These are phyloP conservation scores for Rhododendron vialii DNA, from an alignment of 148 eudicot species.

Conservation along the genomic window DNA sequence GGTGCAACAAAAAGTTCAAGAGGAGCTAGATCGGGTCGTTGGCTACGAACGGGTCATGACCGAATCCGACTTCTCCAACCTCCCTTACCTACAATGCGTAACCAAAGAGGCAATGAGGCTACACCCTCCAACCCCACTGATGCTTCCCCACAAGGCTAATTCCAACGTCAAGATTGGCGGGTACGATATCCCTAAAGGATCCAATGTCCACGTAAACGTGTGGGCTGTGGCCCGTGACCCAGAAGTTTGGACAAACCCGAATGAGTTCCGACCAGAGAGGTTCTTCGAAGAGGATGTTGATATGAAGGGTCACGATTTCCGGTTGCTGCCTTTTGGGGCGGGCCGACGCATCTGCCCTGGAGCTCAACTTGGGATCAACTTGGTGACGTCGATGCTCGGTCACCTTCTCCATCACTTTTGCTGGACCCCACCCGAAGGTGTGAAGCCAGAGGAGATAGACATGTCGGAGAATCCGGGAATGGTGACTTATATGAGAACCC, in stretches of 20 bases:
- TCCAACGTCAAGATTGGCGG: constrained; percentile 72
- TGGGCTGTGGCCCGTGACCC: constrained; percentile 94
- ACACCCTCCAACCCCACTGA: constrained; percentile 87
- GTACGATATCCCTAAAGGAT: constrained; percentile 74
- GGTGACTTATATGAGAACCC: constrained; percentile 72
- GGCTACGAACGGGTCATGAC: constrained; percentile 67
- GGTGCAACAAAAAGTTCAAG: constrained; percentile 80
- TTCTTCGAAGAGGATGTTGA: constrained; percentile 73
- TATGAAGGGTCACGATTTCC: constrained; percentile 71
- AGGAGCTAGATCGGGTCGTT: constrained; percentile 71
- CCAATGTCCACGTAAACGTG: constrained; percentile 63
- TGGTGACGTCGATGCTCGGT: constrained; percentile 80
- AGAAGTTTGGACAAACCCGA: constrained; percentile 49
- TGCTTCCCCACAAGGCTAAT: constrained; percentile 79
- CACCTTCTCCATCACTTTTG: constrained; percentile 71
- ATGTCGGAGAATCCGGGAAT: constrained; percentile 70
- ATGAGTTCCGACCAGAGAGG: constrained; percentile 69
- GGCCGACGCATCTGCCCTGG: constrained; percentile 85
- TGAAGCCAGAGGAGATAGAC: constrained; percentile 62
- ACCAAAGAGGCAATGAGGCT: constrained; percentile 70
- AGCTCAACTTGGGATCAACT: constrained; percentile 67
- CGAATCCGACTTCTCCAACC: constrained; percentile 67
- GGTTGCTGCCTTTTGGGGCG: constrained; percentile 76
- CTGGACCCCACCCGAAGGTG: constrained; percentile 54
- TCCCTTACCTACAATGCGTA: constrained; percentile 67